Evolutionary conservation across 2,329 filamentous ascomycete species (phyloP), one percentile per base, ranked within the genome.

Genomic region (Diaporthe capsici): DNA sequence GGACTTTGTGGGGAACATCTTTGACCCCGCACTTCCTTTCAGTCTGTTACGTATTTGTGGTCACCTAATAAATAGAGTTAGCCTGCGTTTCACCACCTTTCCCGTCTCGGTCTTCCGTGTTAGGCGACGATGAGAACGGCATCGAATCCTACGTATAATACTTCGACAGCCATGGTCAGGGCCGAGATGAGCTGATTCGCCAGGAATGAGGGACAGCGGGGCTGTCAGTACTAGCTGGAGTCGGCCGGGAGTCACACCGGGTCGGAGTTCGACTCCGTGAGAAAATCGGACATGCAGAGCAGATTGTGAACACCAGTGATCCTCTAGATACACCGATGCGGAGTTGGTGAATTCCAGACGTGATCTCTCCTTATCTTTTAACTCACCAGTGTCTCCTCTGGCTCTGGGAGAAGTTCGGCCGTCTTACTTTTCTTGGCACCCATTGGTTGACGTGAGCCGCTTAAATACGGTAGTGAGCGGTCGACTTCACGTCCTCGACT

Each of bases 21-120:
- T 37, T 53, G 47, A 68, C 47, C 65, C 65, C 65, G 65, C 65
- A 68, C 47, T 53, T 39, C 44, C 2, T 47, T 22, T 37, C 5
- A 37, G 44, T 49, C 20, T 49, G 37, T 51, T 67, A 51, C 42
- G 44, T 67, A 22, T 63, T 25, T 17, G n/a, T 28, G 37, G 20
- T 37, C 31, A 20, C 20, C 37, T 39, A 39, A 39, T 13, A 39
- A 37, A 58, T 8, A 31, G 53, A 20, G 8, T 25, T 55, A 17
- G 25, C 7, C 15, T 55, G 25, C n/a, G 10, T 53, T 8, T 31
- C 8, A 25, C 25, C 53, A 17, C 31, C 34, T 60, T 60, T 6
- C 37, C 58, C 44, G 31, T 58, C 37, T 60, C 20, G 42, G 25
- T 12, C 2, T 47, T 49, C 42, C 39, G 25, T 12, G 15, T 31